These are phyloP conservation scores for Pythium oligandrum DNA, from an alignment of 352 stramenopile species.

Conservation along the genomic window DNA sequence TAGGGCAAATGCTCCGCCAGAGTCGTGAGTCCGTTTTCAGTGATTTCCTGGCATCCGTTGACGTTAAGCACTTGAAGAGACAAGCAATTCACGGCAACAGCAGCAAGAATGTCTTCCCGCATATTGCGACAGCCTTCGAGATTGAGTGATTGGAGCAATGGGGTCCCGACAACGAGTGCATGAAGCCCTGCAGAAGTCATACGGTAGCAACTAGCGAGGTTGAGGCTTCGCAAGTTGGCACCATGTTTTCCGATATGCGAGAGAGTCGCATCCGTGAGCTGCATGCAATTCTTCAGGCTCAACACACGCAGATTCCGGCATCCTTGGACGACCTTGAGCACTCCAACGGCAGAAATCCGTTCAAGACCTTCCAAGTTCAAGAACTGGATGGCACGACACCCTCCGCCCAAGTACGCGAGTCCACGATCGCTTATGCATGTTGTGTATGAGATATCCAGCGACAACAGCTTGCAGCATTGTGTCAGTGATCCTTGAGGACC, in stretches of 20 bases:
- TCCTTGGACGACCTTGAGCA: constrained; percentile 38
- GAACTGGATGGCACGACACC: constrained; percentile 60
- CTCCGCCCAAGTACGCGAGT: constrained; percentile 36
- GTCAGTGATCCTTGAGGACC: constrained; percentile 61
- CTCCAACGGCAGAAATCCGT: constrained; percentile 40
- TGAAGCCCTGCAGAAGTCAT: constrained; percentile 52
- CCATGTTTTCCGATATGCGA: constrained; percentile 42
- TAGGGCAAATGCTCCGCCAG: constrained; percentile 67
- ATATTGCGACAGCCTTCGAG: constrained; percentile 65
- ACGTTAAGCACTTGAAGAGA: constrained; percentile 65
- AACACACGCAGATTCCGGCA: constrained; percentile 55
- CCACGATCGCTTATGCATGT: constrained; percentile 52
- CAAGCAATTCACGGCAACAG: constrained; percentile 43
- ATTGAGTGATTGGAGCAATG: constrained; percentile 56
- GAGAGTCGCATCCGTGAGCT: constrained; percentile 49
- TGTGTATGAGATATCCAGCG: constrained; percentile 66
- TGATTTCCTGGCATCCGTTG: constrained; percentile 75
- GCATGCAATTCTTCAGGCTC: constrained; percentile 54
- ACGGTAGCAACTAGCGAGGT: constrained; percentile 54
- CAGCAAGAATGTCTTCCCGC: constrained; percentile 63
- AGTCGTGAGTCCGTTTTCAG: constrained; percentile 61
- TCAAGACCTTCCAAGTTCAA: constrained; percentile 70
- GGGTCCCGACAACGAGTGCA: constrained; percentile 42
- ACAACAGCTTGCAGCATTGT: constrained; percentile 52
- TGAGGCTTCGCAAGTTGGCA: constrained; percentile 48